Evolutionary conservation across 2,329 filamentous ascomycete genomes (phyloP), one percentile per base, ranked within the genome.

Genomic region (Dryadomyces quercivorus): DNA sequence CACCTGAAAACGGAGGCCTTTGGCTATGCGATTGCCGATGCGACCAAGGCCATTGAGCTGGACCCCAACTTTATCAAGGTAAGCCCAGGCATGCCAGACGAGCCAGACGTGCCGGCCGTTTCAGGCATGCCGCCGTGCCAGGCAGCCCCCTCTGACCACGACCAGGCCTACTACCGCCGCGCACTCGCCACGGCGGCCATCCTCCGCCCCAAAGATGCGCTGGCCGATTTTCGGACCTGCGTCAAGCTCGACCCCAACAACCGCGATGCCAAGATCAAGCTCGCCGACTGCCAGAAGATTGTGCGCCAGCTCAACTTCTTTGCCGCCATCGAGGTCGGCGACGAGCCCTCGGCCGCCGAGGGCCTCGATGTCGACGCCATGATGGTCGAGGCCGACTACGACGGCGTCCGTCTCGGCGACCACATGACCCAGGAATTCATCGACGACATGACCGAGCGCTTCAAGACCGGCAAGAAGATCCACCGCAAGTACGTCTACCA

Each of bases 401-500:
- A 98, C 64, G 93, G 93, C 58, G 85, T 83, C 21, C 78, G 77
- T 55, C 73, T 98, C 53, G 85, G 80, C 43, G 78, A 85, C 52
- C 78, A 86, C 67, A 98, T 98, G 90, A 96, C 92, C 1, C 81
- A 92, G 61, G 92, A 96, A 63, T 98, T 98, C 65, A 88, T 98
- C 63, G 87, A 94, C 63, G 92, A 98, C 72, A 96, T 97, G 92
- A 92, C 89, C 55, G 81, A 93, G 68, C 78, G 93, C 36, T 98
- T 98, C 79, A 95, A 94, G 79, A 85, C 81, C 51, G 93, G 93
- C 66, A 97, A 98, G 78, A 92, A 88, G 71, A 78, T 98, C 55
- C 89, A 93, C 69, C 85, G 82, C 72, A 98, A 97, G 78, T 98
- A 96, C 66, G 93, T 92, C 60, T 97, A 92, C 75, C 89, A 96